Evolutionary conservation across 2,329 filamentous ascomycete genomes (phyloP).

Genomic region (Cordyceps cicadae): DNA sequence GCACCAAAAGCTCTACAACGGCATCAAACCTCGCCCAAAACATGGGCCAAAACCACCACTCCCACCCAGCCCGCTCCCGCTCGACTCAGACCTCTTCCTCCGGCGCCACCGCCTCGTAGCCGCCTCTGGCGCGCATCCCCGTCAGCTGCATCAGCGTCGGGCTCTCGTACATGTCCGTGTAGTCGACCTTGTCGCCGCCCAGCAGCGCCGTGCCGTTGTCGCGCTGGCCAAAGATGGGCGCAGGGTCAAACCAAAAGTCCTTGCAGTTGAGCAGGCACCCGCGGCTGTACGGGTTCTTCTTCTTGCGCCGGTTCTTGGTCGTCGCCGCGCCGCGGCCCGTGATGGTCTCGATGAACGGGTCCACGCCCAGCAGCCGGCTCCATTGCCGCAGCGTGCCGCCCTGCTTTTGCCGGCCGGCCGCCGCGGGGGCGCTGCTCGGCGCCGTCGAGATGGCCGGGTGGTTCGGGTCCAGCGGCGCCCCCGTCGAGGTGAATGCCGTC

Average conservation of each 20-base stretch:
- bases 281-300: conserved; percentile 74
- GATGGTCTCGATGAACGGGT: conserved; percentile 89
- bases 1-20: background rate
- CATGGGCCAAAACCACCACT: too few species aligned
- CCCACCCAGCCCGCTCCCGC: too few species aligned
- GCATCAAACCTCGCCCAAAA: background rate
- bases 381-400: conserved; percentile 67
- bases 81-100: conserved; percentile 33
- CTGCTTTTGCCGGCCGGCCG: conserved; percentile 42
- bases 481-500: conserved; percentile 70
- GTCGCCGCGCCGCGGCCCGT: conserved; percentile 69
- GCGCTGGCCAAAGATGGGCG: conserved; percentile 67
- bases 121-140: conserved; percentile 40
- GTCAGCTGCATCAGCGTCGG: conserved; percentile 58
- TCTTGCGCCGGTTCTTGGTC: conserved; percentile 43
- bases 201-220: conserved; percentile 68
- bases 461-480: conserved; percentile 59
- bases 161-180: conserved; percentile 81
- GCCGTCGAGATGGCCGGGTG: conserved; percentile 55
- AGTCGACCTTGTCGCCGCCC: conserved; percentile 74
- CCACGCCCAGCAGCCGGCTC: conserved; percentile 78
- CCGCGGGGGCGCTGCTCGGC: conserved; percentile 34
- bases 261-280: conserved; percentile 83
- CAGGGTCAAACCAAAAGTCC: conserved; percentile 93
- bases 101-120: conserved; percentile 55